phyloP scores from a whole-genome alignment of 2,329 filamentous ascomycete genomes.

The Fusarium newnesense region DNA sequence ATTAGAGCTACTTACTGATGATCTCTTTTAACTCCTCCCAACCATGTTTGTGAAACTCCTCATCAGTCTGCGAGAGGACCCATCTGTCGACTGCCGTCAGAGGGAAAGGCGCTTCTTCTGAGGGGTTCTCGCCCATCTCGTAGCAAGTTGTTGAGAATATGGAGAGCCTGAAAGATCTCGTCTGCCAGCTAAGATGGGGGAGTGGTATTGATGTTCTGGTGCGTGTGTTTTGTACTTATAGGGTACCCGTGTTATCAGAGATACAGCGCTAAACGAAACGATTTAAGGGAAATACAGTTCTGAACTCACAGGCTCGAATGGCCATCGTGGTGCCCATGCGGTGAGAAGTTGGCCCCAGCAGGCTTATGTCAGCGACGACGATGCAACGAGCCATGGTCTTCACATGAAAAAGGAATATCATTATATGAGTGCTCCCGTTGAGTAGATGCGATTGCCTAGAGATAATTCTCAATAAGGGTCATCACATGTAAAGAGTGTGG shows the following conservation, averaged over 20 bases:
- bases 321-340: slow-evolving; percentile 18
- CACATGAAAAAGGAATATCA: background rate
- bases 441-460: background rate
- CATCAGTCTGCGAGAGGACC: slow-evolving; percentile 72
- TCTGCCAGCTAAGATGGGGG: background rate
- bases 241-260: background rate
- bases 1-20: slow-evolving; percentile 60
- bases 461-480: background rate
- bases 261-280: background rate
- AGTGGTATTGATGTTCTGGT: background rate
- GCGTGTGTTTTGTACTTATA: background rate
- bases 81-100: slow-evolving; percentile 68
- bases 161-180: background rate
- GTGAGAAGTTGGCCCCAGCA: slow-evolving; percentile 26
- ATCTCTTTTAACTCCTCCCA: slow-evolving; percentile 80
- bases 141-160: background rate
- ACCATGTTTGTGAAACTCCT: slow-evolving; percentile 74
- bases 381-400: slow-evolving; percentile 3
- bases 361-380: slow-evolving; percentile 35
- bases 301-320: slow-evolving; percentile 12
- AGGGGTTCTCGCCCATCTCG: slow-evolving; percentile 54
- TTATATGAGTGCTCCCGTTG: background rate
- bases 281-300: background rate
- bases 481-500: slow-evolving; percentile 25
- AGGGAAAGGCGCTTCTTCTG: slow-evolving; percentile 64